These are phyloP conservation scores for Coffea canephora DNA, from an alignment of 257 asterid genomes.

Conservation along the genomic window DNA sequence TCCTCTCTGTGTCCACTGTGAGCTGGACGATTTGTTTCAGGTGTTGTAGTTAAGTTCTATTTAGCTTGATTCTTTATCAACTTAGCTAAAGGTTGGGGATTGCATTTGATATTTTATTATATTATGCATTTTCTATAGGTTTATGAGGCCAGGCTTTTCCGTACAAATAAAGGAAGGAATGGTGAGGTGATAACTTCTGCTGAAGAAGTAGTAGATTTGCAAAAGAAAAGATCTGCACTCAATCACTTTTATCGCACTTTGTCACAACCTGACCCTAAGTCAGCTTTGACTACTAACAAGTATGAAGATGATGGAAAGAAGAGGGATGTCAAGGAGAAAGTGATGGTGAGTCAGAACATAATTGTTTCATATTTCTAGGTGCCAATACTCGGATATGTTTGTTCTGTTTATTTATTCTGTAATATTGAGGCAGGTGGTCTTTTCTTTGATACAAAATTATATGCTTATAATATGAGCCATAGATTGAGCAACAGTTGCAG, in stretches of 20 bases:
- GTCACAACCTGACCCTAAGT: slow-evolving; percentile 56
- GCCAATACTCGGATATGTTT: background rate
- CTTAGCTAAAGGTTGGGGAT: slow-evolving; percentile 8
- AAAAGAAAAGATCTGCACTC: slow-evolving; percentile 70
- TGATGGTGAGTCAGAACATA: slow-evolving; percentile 52
- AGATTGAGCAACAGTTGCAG: background rate
- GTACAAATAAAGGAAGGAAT: slow-evolving; percentile 63
- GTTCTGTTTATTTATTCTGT: background rate
- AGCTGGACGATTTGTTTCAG: slow-evolving; percentile 94
- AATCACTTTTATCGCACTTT: slow-evolving; percentile 68
- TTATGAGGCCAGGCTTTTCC: slow-evolving; percentile 93
- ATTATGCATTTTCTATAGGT: slow-evolving; percentile 42
- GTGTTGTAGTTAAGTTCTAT: slow-evolving; percentile 37
- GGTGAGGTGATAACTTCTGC: slow-evolving; percentile 74
- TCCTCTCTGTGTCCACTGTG: slow-evolving; percentile 81
- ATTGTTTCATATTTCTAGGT: background rate
- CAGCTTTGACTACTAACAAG: slow-evolving; percentile 38
- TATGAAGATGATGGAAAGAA: slow-evolving; percentile 60
- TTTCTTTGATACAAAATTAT: background rate
- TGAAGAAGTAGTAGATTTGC: slow-evolving; percentile 84
- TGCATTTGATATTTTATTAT: slow-evolving; percentile 17
- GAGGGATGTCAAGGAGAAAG: slow-evolving; percentile 74
- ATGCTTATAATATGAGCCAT: background rate
- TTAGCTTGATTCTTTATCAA: slow-evolving; percentile 9
- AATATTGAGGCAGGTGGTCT: background rate